Base-by-base conservation (phyloP, 148 eudicot species). In the Rhododendron mucronatum region DNA sequence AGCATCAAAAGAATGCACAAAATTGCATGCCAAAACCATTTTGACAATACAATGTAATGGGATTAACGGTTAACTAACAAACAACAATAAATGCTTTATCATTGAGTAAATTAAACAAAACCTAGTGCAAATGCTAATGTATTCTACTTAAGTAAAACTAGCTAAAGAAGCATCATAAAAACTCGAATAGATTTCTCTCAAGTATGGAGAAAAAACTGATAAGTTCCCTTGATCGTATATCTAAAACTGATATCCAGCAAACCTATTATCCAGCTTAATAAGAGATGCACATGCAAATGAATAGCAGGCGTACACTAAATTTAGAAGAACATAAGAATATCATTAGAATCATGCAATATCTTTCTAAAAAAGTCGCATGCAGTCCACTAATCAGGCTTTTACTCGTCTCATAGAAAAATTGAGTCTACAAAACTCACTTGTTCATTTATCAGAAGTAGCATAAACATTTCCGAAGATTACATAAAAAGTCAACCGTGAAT, bases 351-450 rank as follows among this genome's bases (percentile, higher is more conserved):
- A 67, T 30, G 39, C 26, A 61, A 21, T 41, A 51, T 39, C 53
- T 50, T 53, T 61, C n/a, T 16, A n/a, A 80, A 26, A 41, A 71
- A 30, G 33, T 14, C 76, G 50, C 21, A 75, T 50, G 81, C 37
- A 39, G 21, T 71, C 23, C 1, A 61, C 44, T 50, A 84, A 16
- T 50, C 45, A 41, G 28, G 55, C 76, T 39, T 87, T 50, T 33
- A 50, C 33, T 65, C 41, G 47, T 30, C 26, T 39, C 80, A 53
- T 30, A 80, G 39, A 81, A 59, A 76, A 85, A 41, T 37, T 77
- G 77, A 85, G 71, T 71, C 85, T 48, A 85, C 89, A 89, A 83
- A 73, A 69, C 63, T 85, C 59, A 13, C 7, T 82, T 53, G 51
- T 75, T 86, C 81, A 65, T 88, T 83, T 50, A 78, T 80, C 80